phyloP scores from a whole-genome alignment of 2,329 filamentous ascomycete genomes.

The Pseudogymnoascus sp. region DNA sequence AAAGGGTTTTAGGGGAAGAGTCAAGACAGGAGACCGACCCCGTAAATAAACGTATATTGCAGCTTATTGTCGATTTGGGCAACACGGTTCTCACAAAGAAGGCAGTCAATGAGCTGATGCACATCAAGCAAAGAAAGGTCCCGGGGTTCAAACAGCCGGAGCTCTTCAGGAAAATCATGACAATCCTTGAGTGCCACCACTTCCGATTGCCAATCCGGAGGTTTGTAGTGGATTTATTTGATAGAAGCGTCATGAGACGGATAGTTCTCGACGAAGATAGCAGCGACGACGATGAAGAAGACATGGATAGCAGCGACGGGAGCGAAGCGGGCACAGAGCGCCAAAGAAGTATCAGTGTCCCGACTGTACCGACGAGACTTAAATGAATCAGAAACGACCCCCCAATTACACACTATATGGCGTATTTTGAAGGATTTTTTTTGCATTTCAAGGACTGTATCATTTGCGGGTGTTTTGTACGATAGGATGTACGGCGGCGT shows the following conservation, averaged over 20 bases:
- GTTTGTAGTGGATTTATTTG: constrained; percentile 89
- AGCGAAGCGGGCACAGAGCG: constrained; percentile 40
- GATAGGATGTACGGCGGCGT: neutral
- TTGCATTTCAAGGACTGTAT: constrained; percentile 1
- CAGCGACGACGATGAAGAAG: constrained; percentile 24
- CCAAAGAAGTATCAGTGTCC: constrained; percentile 43
- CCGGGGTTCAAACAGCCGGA: constrained; percentile 65
- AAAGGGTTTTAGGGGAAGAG: constrained; percentile 38
- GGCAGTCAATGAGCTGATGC: constrained; percentile 69
- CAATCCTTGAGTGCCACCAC: constrained; percentile 78
- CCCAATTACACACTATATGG: constrained; percentile 5
- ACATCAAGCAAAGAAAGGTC: constrained; percentile 69
- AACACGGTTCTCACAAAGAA: constrained; percentile 90
- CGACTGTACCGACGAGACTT: neutral
- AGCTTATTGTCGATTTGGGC: constrained; percentile 77
- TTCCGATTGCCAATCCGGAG: constrained; percentile 80
- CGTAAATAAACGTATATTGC: constrained; percentile 65
- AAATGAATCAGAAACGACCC: constrained; percentile 1
- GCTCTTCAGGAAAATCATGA: constrained; percentile 79
- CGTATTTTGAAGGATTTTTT: constrained; percentile 3
- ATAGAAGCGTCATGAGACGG: constrained; percentile 75
- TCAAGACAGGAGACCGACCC: constrained; percentile 48
- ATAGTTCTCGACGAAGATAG: constrained; percentile 66
- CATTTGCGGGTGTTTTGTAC: constrained; percentile 3
- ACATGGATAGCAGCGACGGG: constrained; percentile 35